phyloP scores from a whole-genome alignment of 805 yeast species.

The Lipomyces spencermartinsiae region DNA sequence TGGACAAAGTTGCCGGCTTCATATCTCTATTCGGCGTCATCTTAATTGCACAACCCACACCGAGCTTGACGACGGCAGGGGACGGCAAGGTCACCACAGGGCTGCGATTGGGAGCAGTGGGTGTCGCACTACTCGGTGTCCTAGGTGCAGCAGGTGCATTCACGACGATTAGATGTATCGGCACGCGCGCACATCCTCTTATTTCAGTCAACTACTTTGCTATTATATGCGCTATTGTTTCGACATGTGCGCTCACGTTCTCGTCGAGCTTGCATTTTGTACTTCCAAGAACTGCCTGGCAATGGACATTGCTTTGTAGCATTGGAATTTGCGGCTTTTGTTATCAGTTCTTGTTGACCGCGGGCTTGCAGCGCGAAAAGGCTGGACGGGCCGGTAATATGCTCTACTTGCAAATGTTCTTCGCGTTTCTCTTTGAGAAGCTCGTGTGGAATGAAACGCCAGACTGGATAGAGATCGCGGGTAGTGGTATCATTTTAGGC shows the following conservation, averaged over 20 bases:
- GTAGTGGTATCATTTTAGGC: conserved; percentile 69
- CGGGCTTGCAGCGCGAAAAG: conserved; percentile 80
- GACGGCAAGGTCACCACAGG: conserved; percentile 55
- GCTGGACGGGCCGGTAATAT: conserved; percentile 80
- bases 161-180: conserved; percentile 75
- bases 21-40: conserved; percentile 77
- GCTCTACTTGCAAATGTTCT: conserved; percentile 76
- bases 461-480: conserved; percentile 67
- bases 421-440: conserved; percentile 78
- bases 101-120: conserved; percentile 65
- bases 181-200: conserved; percentile 79
- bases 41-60: conserved; percentile 75
- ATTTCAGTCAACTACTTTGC: conserved; percentile 81
- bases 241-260: conserved; percentile 58
- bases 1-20: conserved; percentile 73
- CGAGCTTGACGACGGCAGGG: conserved; percentile 36
- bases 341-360: conserved; percentile 78
- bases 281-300: conserved; percentile 63
- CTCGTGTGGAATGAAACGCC: conserved; percentile 77
- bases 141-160: conserved; percentile 73
- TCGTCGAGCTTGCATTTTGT: conserved; percentile 66
- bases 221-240: conserved; percentile 60
- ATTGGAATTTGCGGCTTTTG: conserved; percentile 81
- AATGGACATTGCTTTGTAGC: conserved; percentile 67
- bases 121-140: conserved; percentile 69